Base-by-base conservation (phyloP, 345 rosid genomes). In the Salix caprea region DNA sequence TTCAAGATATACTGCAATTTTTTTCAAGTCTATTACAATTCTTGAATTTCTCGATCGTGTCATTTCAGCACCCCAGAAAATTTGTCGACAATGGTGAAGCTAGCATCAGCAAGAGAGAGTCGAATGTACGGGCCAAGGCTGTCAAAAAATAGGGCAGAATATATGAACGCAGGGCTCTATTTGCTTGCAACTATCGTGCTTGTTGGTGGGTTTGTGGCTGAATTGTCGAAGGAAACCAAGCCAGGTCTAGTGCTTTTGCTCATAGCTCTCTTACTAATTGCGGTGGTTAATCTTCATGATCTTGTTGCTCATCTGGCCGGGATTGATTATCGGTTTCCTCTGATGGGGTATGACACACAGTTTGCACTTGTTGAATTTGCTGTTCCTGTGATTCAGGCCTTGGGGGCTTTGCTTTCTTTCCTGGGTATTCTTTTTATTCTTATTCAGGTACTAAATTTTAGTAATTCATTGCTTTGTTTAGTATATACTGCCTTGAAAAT, bases 271-370 rank as follows among this genome's bases (percentile, higher is more conserved):
- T 87, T 75, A 32, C 78, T 93, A 34, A 85, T 90, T 14, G 68
- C 81, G 42, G 83, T 69, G 1, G 93, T 91, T 10, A 93, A 90
- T 67, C 73, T 85, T 62, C 97, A 92, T 23, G 97, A 93, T 87
- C 90, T 93, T 1, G 19, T 88, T 3, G 99, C 95, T 5, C 98
- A 93, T 84, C 89, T 93, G 3, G 90, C 90, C 7, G 95, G 96
- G 52, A 85, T 93, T 32, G 91, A 92, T 80, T 93, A 80, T 76
- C 80, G 91, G 79, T 67, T 93, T 39, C 67, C 70, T 24, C 80
- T 96, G 71, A 70, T 88, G 88, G 86, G 70, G 75, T 86, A 72
- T 71, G 97, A 93, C 77, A 10, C 79, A n/a, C 98, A 96, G 91
- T 87, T 96, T 14, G 89, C 81, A 6, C 84, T 91, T 8, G 97